Percentiles rank a stretch among this genome's conserved stretches.
Conservation (phyloP, 1,284 basidiomycete species). For the Heterobasidion parviporum region DNA sequence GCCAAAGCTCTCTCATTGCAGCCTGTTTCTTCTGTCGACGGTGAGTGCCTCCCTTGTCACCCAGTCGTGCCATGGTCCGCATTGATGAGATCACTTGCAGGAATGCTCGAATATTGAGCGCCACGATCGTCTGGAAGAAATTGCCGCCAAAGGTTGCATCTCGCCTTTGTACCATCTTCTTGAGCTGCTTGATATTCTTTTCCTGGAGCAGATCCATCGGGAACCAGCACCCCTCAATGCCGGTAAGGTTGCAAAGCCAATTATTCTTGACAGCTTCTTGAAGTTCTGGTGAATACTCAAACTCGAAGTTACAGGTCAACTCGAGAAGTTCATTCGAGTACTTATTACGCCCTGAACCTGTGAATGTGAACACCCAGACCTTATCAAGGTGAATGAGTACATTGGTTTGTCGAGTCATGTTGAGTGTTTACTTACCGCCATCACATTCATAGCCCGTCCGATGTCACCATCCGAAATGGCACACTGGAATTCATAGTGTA, state of each 20-base stretch:
- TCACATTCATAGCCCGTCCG: conserved; percentile 19
- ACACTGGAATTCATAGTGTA: conserved; percentile 8
- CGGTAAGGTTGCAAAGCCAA: conserved; percentile 14
- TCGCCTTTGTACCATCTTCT: conserved; percentile 2
- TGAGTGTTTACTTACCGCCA: conserved; percentile 6
- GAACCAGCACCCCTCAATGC: conserved; percentile 6
- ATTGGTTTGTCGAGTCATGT: not conserved
- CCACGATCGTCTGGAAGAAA: conserved; percentile 4
- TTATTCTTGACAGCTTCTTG: conserved; percentile 14
- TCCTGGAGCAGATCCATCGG: conserved; percentile 8
- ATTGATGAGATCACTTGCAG: conserved; percentile 1
- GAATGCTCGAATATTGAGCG: conserved; percentile 5
- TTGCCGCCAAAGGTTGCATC: conserved; percentile 1
- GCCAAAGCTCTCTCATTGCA: not conserved
- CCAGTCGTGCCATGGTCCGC: not conserved
- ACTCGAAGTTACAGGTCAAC: conserved; percentile 22
- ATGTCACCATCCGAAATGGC: conserved; percentile 21
- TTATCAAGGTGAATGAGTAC: not conserved
- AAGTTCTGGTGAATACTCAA: conserved; percentile 16
- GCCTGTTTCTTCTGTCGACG: not conserved
- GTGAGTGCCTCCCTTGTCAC: not conserved
- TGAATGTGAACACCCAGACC: conserved; percentile 20
- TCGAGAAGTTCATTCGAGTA: conserved; percentile 24
- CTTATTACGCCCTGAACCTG: conserved; percentile 18
- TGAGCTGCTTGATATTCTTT: conserved; percentile 7